Conservation (phyloP, 2,329 filamentous ascomycete genomes). For the Penicillium polonicum region DNA sequence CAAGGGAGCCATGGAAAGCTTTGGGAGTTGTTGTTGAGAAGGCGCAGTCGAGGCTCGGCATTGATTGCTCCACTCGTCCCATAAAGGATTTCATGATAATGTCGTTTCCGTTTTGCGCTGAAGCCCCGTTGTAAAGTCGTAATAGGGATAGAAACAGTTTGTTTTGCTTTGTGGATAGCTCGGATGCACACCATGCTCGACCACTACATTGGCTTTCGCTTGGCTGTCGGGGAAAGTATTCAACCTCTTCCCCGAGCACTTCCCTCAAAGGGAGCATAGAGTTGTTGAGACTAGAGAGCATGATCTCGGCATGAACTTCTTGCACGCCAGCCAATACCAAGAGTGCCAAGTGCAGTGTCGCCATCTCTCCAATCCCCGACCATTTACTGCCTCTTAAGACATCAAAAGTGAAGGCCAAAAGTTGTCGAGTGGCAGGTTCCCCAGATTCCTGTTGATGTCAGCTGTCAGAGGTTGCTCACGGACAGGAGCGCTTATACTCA, state of each 20-base stretch:
- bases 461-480: neutral
- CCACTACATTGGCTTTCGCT: slow-evolving; percentile 21
- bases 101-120: slow-evolving; percentile 10
- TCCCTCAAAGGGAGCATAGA: slow-evolving; percentile 16
- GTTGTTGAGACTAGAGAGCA: slow-evolving; percentile 11
- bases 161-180: slow-evolving; percentile 25
- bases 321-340: slow-evolving; percentile 28
- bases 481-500: slow-evolving; percentile 34
- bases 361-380: slow-evolving; percentile 6
- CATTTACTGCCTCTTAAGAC: slow-evolving; percentile 16
- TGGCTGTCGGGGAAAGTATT: slow-evolving; percentile 22
- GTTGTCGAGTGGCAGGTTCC: slow-evolving; percentile 20
- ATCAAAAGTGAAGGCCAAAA: slow-evolving; percentile 27
- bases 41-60: slow-evolving; percentile 14
- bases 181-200: slow-evolving; percentile 16
- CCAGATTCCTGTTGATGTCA: slow-evolving; percentile 19
- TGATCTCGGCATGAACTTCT: slow-evolving; percentile 8
- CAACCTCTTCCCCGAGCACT: slow-evolving; percentile 17
- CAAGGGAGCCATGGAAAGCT: slow-evolving; percentile 12
- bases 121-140: slow-evolving; percentile 24
- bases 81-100: slow-evolving; percentile 25
- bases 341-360: slow-evolving; percentile 24
- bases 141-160: slow-evolving; percentile 27
- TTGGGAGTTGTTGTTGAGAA: slow-evolving; percentile 16
- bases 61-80: slow-evolving; percentile 10